Percentiles rank a stretch among this genome's conserved stretches.
phyloP scores from a whole-genome alignment of 306 rosid genomes.

The Rubus idaeus region DNA sequence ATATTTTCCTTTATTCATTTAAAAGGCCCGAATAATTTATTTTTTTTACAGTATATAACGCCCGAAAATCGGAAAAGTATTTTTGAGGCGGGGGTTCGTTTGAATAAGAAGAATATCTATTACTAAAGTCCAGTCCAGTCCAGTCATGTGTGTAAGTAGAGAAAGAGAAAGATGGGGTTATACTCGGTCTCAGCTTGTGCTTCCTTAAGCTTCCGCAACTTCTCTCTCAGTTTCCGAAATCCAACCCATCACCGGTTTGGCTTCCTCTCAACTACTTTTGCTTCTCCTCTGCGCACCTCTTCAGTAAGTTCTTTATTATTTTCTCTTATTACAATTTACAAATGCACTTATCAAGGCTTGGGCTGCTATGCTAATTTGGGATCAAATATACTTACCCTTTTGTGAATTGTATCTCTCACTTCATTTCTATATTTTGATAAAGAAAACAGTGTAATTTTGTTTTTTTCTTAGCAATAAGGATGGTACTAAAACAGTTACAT shows the following conservation, averaged over 20 bases:
- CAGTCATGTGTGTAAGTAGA: not conserved
- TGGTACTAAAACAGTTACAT: not conserved
- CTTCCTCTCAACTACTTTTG: not conserved
- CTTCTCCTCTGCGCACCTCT: slow-evolving; percentile 9
- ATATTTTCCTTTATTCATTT: too few relatives aligned
- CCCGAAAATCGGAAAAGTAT: not conserved
- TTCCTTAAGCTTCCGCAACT: not conserved
- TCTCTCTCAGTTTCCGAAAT: not conserved
- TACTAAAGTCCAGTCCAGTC: not conserved
- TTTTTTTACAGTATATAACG: too few relatives aligned
- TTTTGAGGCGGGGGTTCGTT: slow-evolving; percentile 5
- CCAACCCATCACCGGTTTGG: not conserved
- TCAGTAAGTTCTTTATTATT: slow-evolving; percentile 23
- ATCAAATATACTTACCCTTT: not conserved
- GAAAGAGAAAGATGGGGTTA: not conserved
- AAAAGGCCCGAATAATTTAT: too few relatives aligned
- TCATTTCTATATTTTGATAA: not conserved
- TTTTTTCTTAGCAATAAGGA: not conserved
- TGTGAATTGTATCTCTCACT: not conserved
- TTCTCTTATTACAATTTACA: not conserved
- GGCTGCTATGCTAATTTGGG: not conserved
- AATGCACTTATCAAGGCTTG: not conserved
- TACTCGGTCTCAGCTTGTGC: not conserved
- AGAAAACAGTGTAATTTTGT: not conserved
- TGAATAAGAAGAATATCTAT: not conserved